Evolutionary conservation across 176 grass and related monocot species (phyloP), one percentile per base, ranked within the genome.

Genomic region (Lolium perenne): DNA sequence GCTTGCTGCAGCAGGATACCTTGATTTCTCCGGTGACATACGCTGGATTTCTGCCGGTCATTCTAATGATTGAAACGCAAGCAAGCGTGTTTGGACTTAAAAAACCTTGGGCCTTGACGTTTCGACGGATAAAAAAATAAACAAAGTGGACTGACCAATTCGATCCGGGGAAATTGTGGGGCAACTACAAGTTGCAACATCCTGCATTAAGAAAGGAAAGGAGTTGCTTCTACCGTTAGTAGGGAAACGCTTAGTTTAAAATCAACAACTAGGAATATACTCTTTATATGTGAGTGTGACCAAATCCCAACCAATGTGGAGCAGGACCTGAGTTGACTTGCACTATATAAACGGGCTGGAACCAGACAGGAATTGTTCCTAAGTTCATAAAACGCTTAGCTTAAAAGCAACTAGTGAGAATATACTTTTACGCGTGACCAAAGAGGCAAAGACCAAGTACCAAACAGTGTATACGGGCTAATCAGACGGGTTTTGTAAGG

Each of bases 231-330:
- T 4, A 29, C 59, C 49, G 11, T 46, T 41, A 63, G 47, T 26
- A 18, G 16, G 12, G 9, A 16, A 5, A 10, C 11, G 40, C 23
- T 78, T 35, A 43, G 64, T 15, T 45, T 79, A 8, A 58, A 69
- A 3, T 38, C 7, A 12, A n/a, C 77, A 41, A 11, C 71, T 50
- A 53, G 49, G 13, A 20, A 45, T 20, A 51, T 48, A 68, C 75
- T 89, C 83, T n/a, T 29, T 29, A n/a, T 14, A 4, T 56, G 54
- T 56, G 54, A 56, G 54, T 62, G 8, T 13, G 88, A 90, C 83
- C 21, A 62, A 48, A 62, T 90, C 84, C 62, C 21, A 32, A 10
- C 79, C 72, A 86, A 78, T 78, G 53, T 8, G 56, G 47, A 18
- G 29, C 71, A 22, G 25, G 50, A 54, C 13, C 25, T 35, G 13